These are phyloP conservation scores for Cercospora zeina DNA, from an alignment of 2,329 filamentous ascomycete genomes.

Conservation along the genomic window DNA sequence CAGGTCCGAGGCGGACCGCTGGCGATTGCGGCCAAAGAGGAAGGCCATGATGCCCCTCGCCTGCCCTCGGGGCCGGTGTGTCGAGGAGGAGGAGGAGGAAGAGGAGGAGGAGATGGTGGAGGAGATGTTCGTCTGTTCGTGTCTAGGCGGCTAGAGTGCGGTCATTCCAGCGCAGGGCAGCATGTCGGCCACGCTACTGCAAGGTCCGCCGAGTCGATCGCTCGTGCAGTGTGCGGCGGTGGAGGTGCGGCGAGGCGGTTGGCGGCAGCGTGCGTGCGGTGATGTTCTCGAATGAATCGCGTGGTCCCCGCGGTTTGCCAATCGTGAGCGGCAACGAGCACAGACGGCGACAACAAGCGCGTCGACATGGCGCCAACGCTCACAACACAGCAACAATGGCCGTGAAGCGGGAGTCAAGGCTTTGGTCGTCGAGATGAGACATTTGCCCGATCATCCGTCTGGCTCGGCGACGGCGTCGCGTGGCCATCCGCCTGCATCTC, in stretches of 20 bases:
- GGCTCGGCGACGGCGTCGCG: background rate
- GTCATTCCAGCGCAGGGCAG: background rate
- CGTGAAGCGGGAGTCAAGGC: background rate
- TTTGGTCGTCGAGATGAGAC: background rate
- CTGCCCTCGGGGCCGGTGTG: background rate
- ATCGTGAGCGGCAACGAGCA: background rate
- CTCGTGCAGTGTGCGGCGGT: background rate
- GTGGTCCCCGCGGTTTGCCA: background rate
- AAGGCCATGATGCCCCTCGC: constrained; percentile 62
- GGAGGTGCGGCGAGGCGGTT: background rate
- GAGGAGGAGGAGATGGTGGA: background rate
- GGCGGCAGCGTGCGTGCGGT: background rate
- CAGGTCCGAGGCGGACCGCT: constrained; percentile 63
- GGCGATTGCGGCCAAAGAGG: constrained; percentile 63
- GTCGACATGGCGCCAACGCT: background rate
- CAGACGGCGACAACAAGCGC: background rate
- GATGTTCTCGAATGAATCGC: constrained; percentile 6
- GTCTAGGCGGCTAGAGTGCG: background rate
- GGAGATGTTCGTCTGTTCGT: background rate
- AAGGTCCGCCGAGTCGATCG: constrained; percentile 2
- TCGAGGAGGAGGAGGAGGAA: background rate
- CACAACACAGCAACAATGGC: background rate
- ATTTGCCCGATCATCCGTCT: background rate
- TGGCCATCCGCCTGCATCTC: constrained; percentile 2
- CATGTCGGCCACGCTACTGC: constrained; percentile 8